Evolutionary conservation across 148 eudicot species (phyloP).

Genomic region (Drosera capensis): DNA sequence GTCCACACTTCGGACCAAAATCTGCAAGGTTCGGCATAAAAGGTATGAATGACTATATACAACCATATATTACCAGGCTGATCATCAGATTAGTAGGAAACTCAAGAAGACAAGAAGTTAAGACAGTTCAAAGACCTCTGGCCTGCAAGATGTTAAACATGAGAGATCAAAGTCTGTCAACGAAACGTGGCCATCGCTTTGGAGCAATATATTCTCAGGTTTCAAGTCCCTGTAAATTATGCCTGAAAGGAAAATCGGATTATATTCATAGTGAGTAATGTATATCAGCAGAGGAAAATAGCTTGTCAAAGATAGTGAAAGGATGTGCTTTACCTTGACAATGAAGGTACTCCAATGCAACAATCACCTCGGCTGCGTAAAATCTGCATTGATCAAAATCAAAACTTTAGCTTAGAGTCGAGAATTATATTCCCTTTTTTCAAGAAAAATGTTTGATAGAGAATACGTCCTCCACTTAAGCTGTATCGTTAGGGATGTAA

Average conservation of each 20-base stretch:
- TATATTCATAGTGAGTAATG: neutral
- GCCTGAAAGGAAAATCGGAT: conserved; percentile 21
- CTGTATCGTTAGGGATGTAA: neutral
- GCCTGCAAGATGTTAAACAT: conserved; percentile 94
- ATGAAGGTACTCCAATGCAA: conserved; percentile 95
- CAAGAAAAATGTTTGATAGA: too few relatives aligned
- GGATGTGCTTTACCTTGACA: conserved; percentile 64
- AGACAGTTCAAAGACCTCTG: conserved; percentile 43
- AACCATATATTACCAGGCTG: neutral
- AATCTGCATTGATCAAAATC: conserved; percentile 34
- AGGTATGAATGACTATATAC: neutral
- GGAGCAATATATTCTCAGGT: conserved; percentile 92
- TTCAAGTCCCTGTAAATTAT: conserved; percentile 90
- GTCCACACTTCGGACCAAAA: conserved; percentile 43
- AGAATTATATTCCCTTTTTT: too few relatives aligned
- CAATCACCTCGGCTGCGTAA: conserved; percentile 81
- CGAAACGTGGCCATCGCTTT: conserved; percentile 62
- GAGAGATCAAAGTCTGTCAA: conserved; percentile 97
- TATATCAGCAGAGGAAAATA: neutral
- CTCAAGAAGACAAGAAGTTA: neutral
- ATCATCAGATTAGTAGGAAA: neutral
- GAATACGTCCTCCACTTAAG: too few relatives aligned
- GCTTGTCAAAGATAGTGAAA: neutral
- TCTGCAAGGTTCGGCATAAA: conserved; percentile 20
- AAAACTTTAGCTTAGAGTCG: neutral